Conservation (phyloP, 371 early-diverging fungal species). For the Mortierella sp. region DNA sequence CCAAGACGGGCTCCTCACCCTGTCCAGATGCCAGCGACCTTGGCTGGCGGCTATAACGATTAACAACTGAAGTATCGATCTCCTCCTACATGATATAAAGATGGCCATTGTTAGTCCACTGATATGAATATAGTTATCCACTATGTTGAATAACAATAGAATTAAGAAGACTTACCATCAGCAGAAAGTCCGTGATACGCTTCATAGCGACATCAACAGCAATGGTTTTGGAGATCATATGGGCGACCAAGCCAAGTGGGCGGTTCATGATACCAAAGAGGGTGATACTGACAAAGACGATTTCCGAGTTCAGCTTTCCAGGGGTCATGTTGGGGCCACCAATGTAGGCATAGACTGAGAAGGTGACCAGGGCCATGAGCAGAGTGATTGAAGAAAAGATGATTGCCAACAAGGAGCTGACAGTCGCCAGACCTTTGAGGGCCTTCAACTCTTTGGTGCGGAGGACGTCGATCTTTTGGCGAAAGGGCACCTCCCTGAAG, state of each 20-base stretch:
- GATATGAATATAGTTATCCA: neutral
- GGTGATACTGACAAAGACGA: conserved; percentile 48
- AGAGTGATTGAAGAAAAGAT: conserved; percentile 45
- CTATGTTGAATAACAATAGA: neutral
- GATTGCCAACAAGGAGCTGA: conserved; percentile 39
- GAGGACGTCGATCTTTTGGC: conserved; percentile 33
- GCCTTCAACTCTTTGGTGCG: conserved; percentile 75
- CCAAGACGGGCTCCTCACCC: conserved; percentile 50
- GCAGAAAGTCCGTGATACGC: conserved; percentile 42
- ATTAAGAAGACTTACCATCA: neutral
- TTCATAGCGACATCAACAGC: conserved; percentile 34
- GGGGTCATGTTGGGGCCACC: conserved; percentile 55
- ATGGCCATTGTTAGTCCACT: neutral
- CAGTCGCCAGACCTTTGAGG: conserved; percentile 66
- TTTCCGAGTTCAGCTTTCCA: conserved; percentile 40
- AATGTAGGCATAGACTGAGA: conserved; percentile 27
- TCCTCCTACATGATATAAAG: conserved; percentile 25
- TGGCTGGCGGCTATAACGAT: conserved; percentile 58
- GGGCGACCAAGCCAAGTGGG: conserved; percentile 31
- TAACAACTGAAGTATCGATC: conserved; percentile 64
- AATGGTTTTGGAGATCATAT: conserved; percentile 36
- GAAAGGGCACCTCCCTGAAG: conserved; percentile 68
- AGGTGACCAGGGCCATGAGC: conserved; percentile 51
- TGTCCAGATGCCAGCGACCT: conserved; percentile 62
- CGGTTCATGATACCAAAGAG: conserved; percentile 44